Base-by-base conservation (phyloP, 768 basidiomycete genomes). In the Coprinopsis strossmayeri region DNA sequence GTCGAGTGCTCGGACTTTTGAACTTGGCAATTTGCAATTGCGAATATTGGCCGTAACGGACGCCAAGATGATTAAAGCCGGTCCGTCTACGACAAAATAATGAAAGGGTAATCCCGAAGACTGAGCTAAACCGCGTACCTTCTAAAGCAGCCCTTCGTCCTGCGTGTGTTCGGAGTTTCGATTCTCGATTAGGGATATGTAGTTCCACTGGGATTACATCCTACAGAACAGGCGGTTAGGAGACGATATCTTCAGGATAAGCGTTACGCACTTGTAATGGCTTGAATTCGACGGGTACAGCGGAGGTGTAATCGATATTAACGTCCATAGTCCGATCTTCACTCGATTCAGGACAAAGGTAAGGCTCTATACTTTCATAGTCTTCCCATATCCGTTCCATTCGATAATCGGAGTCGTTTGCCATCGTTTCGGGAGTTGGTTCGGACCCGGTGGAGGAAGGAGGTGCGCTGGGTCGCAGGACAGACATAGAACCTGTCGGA, bases 21-120 rank as follows among this genome's bases (percentile, higher is more conserved):
- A 93, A 21, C 87, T 86, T 0, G 95, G 91, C 0, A 91, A 73
- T 9, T 74, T 68, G 58, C 90, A 95, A 56, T 92, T 94, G 28
- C 96, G 80, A 20, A 97, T 78, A 57, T 94, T 94, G 13, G 93
- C 82, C 21, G 87, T 87, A 23, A 96, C 74, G 3, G 97, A 72
- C 0, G 92, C 85, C 18, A 97, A 77, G 25, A 98, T 79, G 45
- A 98, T 81, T 18, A 97, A 70, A 0, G 93, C 87, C 2, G 92
- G 87, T 0, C 93, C 92, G 63, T 96, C 91, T 92, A 25, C 7
- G 30, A 32, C 30, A 7, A 32, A 32, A 32, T 30, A n/a, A n/a
- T 18, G 25, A 26, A 10, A 27, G 5, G 18, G 20, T n/a, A 11
- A 17, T 7, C 10, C 2, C 10, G 17, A 26, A 15, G 15, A 40